These are phyloP conservation scores for Gentiana macrophylla DNA, from an alignment of 257 asterid species.

Conservation along the genomic window DNA sequence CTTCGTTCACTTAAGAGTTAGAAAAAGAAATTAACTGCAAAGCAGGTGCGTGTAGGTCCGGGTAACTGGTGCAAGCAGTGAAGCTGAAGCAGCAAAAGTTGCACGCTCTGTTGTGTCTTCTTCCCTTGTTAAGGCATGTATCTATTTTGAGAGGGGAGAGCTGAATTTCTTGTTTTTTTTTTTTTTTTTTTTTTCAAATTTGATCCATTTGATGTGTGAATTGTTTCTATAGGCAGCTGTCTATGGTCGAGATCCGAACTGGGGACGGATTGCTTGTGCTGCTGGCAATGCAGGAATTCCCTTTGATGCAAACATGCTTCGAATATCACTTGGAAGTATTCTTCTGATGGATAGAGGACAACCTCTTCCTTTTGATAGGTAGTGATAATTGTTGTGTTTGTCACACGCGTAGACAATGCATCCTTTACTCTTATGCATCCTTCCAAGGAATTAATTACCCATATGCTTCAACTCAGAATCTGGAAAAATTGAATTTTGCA, in stretches of 20 bases:
- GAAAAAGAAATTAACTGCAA: neutral
- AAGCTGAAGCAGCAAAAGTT: slow-evolving; percentile 81
- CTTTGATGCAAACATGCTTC: slow-evolving; percentile 55
- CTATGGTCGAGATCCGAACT: slow-evolving; percentile 94
- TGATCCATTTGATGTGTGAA: slow-evolving; percentile 1
- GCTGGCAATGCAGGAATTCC: slow-evolving; percentile 91
- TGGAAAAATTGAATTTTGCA: slow-evolving; percentile 20
- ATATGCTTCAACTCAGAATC: neutral
- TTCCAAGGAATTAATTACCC: too few relatives aligned
- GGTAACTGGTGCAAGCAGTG: slow-evolving; percentile 68
- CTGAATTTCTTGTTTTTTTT: neutral
- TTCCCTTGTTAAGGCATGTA: slow-evolving; percentile 71
- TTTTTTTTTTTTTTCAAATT: too few relatives aligned
- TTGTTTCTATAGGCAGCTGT: slow-evolving; percentile 61
- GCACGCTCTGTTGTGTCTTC: slow-evolving; percentile 98
- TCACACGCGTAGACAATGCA: neutral
- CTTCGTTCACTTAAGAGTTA: neutral
- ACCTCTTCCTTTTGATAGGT: slow-evolving; percentile 87
- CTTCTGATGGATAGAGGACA: slow-evolving; percentile 87
- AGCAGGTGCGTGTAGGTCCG: slow-evolving; percentile 40
- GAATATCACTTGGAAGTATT: slow-evolving; percentile 72
- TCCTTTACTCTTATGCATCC: neutral
- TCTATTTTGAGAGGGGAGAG: neutral
- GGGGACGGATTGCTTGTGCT: slow-evolving; percentile 98
- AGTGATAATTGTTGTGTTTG: slow-evolving; percentile 2